A percentile compares a stretch with the other conserved stretches of the same genome.
These are phyloP conservation scores for Podospora pseudoanserina DNA, from an alignment of 495 filamentous ascomycete genomes.

Conservation along the genomic window DNA sequence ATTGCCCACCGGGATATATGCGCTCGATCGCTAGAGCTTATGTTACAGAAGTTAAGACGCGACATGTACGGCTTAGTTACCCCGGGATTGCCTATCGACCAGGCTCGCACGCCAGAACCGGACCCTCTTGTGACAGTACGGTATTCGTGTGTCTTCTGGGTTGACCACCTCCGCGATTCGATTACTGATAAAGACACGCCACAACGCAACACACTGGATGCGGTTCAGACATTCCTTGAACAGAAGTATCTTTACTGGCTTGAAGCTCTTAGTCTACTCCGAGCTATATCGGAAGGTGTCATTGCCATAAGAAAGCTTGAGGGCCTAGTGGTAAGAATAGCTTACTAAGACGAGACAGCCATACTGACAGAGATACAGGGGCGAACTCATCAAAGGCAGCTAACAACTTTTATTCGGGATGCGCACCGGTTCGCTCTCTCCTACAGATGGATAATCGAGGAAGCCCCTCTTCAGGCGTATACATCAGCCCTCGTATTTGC, in stretches of 20 bases:
- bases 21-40: conserved; percentile 25
- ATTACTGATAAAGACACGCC: conserved; percentile 4
- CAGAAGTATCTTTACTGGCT: background rate
- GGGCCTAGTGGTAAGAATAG: conserved; percentile 21
- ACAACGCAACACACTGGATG: conserved; percentile 2
- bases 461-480: conserved; percentile 19
- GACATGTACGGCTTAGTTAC: conserved; percentile 23
- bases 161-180: conserved; percentile 33
- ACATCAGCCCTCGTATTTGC: conserved; percentile 11
- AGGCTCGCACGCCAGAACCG: conserved; percentile 20
- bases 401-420: conserved; percentile 19
- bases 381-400: background rate
- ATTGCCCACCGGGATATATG: conserved; percentile 23
- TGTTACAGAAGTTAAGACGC: conserved; percentile 19
- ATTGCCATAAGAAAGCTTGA: conserved; percentile 23
- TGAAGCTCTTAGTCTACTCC: conserved; percentile 31
- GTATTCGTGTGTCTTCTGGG: conserved; percentile 42
- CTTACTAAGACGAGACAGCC: background rate
- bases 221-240: conserved; percentile 10
- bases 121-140: conserved; percentile 33
- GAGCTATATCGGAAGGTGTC: conserved; percentile 26
- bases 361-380: conserved; percentile 13
- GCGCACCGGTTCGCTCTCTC: conserved; percentile 31
- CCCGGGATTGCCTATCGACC: conserved; percentile 16
- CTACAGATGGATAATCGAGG: conserved; percentile 26